Evolutionary conservation across 2,329 filamentous ascomycete genomes (phyloP), one percentile per base, ranked within the genome.

Genomic region (Dothidotthia symphoricarpi): DNA sequence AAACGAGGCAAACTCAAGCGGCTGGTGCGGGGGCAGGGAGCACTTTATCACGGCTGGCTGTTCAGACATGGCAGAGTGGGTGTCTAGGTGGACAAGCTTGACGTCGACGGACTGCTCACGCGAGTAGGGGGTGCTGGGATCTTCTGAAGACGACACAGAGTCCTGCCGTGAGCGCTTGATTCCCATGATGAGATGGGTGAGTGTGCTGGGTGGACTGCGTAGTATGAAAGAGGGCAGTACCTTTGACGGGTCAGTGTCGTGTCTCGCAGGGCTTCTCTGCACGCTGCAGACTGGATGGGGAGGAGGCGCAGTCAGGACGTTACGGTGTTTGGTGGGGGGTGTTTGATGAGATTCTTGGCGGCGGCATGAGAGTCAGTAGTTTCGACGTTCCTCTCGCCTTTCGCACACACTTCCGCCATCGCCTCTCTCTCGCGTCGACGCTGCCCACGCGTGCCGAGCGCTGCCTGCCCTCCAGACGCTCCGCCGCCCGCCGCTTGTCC

Each of bases 11-110:
- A 98, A 97, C 4, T 75, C 72, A 37, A 93, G 59, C 2, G 81
- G 74, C 37, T 84, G 76, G 68, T 96, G 90, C 31, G 88, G 87
- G 36, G 90, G 88, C 15, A 97, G 74, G 14, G 79, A 81, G 71
- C 91, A 97, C 67, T 75, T 80, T 80, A 96, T 95, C 41, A 77
- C 69, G 42, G 70, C 58, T 29, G 67, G 43, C 10, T 55, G 39
- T 28, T 47, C 44, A 32, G 47, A 64, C 31, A 54, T 27, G 29
- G 49, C 49, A 14, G 49, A 47, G 13, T 54, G 41, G 16, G 58
- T 51, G 35, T 86, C 82, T 45, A 88, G 69, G 51, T 82, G 79
- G 44, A 69, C 60, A 42, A 73, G 69, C 48, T 75, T 75, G 43
- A 63, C 49, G 29, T 60, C 49, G 47, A 47, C 49, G 15, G 57